These are phyloP conservation scores for Phylloporus scabripes DNA, from an alignment of 768 basidiomycete genomes.

Conservation along the genomic window DNA sequence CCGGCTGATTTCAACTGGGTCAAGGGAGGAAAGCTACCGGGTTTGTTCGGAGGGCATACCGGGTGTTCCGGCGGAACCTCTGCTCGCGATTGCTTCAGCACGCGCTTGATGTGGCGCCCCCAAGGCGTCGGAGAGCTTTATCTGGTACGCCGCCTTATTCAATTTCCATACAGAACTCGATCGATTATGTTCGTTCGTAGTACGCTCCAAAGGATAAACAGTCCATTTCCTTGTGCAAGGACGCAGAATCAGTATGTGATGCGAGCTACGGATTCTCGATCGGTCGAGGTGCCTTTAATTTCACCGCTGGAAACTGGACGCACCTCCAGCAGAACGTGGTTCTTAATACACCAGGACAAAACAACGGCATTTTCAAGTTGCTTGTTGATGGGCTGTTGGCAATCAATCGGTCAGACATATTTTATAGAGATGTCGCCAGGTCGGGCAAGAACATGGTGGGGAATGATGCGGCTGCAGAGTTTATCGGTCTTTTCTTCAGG, in stretches of 20 bases:
- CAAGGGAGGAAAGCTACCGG: conserved; percentile 79
- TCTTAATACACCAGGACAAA: conserved; percentile 69
- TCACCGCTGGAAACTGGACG: conserved; percentile 63
- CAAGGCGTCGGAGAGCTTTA: conserved; percentile 72
- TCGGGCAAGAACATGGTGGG: neutral
- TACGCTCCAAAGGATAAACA: conserved; percentile 75
- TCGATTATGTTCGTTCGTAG: conserved; percentile 30
- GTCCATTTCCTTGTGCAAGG: conserved; percentile 50
- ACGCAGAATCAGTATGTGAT: conserved; percentile 59
- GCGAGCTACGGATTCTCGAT: conserved; percentile 66
- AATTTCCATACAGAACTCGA: neutral
- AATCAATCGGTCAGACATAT: conserved; percentile 52
- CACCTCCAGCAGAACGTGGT: conserved; percentile 60
- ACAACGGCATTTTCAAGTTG: conserved; percentile 60
- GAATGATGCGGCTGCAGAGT: conserved; percentile 30
- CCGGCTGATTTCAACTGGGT: conserved; percentile 72
- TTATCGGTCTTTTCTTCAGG: conserved; percentile 73
- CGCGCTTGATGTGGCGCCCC: conserved; percentile 76
- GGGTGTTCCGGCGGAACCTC: conserved; percentile 69
- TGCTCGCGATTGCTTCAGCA: conserved; percentile 77
- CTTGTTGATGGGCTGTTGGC: conserved; percentile 55
- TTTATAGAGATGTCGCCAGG: conserved; percentile 48
- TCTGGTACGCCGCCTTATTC: conserved; percentile 40
- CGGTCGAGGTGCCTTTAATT: conserved; percentile 66
- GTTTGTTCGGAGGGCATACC: conserved; percentile 64